A percentile compares a stretch with the other conserved stretches of the same genome.
phyloP scores from a whole-genome alignment of 1,284 basidiomycete genomes.

The Leccinum variabile region DNA sequence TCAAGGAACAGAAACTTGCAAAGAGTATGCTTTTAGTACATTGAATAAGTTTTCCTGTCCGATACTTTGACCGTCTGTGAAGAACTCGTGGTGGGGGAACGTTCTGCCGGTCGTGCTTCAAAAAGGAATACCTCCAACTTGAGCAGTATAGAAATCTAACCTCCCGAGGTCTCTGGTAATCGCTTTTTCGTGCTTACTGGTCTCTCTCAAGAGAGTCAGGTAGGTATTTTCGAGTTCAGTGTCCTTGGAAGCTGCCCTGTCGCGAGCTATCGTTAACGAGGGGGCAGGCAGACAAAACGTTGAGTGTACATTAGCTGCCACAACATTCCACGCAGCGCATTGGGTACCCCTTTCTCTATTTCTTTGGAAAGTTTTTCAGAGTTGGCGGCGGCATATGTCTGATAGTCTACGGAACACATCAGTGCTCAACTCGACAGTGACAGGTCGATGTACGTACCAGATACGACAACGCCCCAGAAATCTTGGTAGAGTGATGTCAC shows the following conservation, averaged over 20 bases:
- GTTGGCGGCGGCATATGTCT: constrained; percentile 74
- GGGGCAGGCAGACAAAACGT: constrained; percentile 9
- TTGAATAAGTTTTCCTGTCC: constrained; percentile 98
- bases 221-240: constrained; percentile 85
- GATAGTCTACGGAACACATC: constrained; percentile 63
- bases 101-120: constrained; percentile 52
- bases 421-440: constrained; percentile 3
- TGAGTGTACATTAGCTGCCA: constrained; percentile 91
- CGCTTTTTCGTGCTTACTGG: constrained; percentile 89
- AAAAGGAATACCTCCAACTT: constrained; percentile 8
- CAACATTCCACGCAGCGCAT: constrained; percentile 87
- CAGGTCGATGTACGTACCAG: constrained; percentile 47
- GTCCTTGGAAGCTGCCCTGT: constrained; percentile 87
- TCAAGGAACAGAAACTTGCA: constrained; percentile 49
- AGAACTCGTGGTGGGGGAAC: constrained; percentile 97
- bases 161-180: constrained; percentile 90
- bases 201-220: constrained; percentile 79
- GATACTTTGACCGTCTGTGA: constrained; percentile 87
- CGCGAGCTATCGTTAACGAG: constrained; percentile 15
- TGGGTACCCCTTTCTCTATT: constrained; percentile 91
- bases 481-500: constrained; percentile 45
- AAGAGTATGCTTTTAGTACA: constrained; percentile 95
- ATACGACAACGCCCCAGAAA: constrained; percentile 96
- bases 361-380: constrained; percentile 83
- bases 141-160: constrained; percentile 34